A percentile compares a stretch with the other conserved stretches of the same genome.
Evolutionary conservation across 2,329 filamentous ascomycete species (phyloP).

Genomic region (Botrytis hyacinthi): DNA sequence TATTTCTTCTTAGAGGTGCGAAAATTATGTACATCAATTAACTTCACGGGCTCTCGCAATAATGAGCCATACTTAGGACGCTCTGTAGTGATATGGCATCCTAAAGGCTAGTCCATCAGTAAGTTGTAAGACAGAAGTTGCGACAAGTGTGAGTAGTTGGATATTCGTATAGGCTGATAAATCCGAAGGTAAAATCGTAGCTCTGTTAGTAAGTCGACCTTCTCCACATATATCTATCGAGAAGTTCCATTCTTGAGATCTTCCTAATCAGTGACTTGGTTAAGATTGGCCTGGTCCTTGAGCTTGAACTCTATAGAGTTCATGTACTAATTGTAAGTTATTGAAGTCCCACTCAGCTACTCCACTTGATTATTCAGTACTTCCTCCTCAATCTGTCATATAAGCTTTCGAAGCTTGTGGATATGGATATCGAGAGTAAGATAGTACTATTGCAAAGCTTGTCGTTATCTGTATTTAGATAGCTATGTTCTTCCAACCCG

Average conservation of each 20-base stretch:
- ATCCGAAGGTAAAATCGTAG: neutral
- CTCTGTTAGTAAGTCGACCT: neutral
- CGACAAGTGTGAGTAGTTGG: neutral
- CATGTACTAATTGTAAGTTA: neutral
- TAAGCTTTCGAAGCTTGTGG: neutral
- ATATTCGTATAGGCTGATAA: neutral
- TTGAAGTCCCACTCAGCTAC: neutral
- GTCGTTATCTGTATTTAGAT: neutral
- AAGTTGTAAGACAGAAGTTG: neutral
- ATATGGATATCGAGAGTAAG: no score
- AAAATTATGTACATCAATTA: neutral
- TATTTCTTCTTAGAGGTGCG: neutral
- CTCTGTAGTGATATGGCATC: rapidly evolving
- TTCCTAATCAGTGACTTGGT: neutral
- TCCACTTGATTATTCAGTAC: neutral
- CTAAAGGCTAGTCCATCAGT: neutral
- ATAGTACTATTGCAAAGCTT: no score
- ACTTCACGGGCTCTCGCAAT: neutral
- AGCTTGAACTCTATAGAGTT: neutral
- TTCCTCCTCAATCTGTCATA: neutral
- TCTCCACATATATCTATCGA: neutral
- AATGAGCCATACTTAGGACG: neutral
- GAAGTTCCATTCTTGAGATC: neutral
- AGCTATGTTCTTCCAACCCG: rapidly evolving
- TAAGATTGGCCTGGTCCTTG: neutral